Conservation (phyloP, 2,329 filamentous ascomycete genomes). For the Fusarium succisae region DNA sequence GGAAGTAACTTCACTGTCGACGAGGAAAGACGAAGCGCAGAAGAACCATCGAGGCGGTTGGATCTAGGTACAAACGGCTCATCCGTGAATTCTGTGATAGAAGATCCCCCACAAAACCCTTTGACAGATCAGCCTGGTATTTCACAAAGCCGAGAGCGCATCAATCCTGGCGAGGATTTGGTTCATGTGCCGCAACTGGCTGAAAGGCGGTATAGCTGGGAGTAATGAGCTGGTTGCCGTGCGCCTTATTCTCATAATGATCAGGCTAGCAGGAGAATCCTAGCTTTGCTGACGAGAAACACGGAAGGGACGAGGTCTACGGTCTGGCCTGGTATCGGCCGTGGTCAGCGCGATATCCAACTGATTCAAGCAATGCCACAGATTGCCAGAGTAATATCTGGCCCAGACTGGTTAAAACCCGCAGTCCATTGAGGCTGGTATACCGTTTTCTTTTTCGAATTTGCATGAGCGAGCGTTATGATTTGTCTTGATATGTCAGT, state of each 20-base stretch:
- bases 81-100: background rate
- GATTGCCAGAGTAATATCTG: background rate
- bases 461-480: slow-evolving; percentile 26
- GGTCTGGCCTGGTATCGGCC: background rate
- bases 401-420: background rate
- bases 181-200: slow-evolving; percentile 63
- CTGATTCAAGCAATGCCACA: background rate
- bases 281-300: background rate
- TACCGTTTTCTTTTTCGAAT: slow-evolving; percentile 2
- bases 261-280: background rate
- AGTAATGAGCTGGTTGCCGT: slow-evolving; percentile 45
- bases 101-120: background rate
- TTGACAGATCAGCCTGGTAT: slow-evolving; percentile 13
- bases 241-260: background rate
- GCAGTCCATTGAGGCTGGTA: background rate
- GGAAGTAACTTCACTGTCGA: slow-evolving; percentile 68
- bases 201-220: slow-evolving; percentile 62
- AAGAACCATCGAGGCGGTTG: slow-evolving; percentile 42
- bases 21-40: slow-evolving; percentile 52
- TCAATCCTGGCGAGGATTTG: slow-evolving; percentile 56
- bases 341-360: background rate
- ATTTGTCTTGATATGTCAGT: background rate
- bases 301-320: background rate
- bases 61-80: slow-evolving; percentile 20
- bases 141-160: slow-evolving; percentile 51